Conservation (phyloP, 2,329 filamentous ascomycete genomes). For the Venturia carpophila region DNA sequence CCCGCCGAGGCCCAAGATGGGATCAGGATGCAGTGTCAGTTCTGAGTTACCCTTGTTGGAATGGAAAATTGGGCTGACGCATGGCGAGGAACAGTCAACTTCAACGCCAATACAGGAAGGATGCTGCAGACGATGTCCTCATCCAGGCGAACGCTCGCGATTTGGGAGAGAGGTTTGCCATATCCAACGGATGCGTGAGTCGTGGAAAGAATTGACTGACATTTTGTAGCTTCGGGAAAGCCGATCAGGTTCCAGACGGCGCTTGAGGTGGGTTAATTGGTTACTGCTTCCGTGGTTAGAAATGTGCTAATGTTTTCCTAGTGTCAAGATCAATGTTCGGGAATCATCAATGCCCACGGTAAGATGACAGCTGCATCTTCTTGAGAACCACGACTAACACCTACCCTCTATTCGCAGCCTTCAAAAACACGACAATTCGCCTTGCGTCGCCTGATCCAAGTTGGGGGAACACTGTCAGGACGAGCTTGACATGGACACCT, state of each 20-base stretch:
- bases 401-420: neutral
- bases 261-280: neutral
- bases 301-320: neutral
- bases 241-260: conserved; percentile 1
- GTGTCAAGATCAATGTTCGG: conserved; percentile 1
- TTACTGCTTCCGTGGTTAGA: neutral
- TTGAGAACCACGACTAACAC: neutral
- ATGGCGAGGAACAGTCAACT: neutral
- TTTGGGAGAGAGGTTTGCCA: neutral
- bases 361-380: neutral
- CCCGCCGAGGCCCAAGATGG: neutral
- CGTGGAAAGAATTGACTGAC: neutral
- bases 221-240: neutral
- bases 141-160: neutral
- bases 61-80: neutral
- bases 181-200: neutral
- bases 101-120: neutral
- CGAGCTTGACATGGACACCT: conserved; percentile 5
- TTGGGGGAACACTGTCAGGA: neutral
- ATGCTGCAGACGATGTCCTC: conserved; percentile 8
- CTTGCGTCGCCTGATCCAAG: neutral
- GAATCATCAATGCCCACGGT: conserved; percentile 8
- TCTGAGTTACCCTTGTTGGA: neutral
- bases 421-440: conserved; percentile 2
- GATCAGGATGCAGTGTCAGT: conserved; percentile 7